These are phyloP conservation scores for Penicillium sp. DNA, from an alignment of 2,329 filamentous ascomycete genomes.

Conservation along the genomic window DNA sequence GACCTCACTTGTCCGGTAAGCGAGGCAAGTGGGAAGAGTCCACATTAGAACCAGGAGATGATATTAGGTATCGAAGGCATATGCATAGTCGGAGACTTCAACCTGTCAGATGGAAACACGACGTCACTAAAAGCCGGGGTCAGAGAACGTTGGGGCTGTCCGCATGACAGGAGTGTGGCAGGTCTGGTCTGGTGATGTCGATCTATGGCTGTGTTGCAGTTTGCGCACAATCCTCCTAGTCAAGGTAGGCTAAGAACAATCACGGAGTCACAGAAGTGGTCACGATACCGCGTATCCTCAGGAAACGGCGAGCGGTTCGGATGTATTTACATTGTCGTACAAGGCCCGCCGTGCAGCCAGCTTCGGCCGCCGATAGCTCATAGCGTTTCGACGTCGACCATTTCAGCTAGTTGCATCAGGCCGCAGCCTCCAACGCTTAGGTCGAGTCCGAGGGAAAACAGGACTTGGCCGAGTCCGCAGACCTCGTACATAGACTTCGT, in stretches of 20 bases:
- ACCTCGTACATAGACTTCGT: too few relatives aligned
- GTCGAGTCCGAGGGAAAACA: conserved; percentile 1
- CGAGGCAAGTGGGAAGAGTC: not conserved
- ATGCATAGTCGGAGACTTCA: not conserved
- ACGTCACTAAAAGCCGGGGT: conserved; percentile 1
- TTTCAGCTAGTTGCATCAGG: conserved; percentile 24
- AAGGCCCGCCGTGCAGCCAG: not conserved
- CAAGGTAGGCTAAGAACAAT: not conserved
- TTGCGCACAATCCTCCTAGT: not conserved
- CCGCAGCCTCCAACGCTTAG: conserved; percentile 11
- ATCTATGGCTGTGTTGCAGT: not conserved
- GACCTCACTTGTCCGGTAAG: not conserved
- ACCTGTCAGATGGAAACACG: not conserved
- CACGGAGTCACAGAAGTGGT: not conserved
- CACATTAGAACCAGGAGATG: not conserved
- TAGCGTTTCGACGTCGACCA: conserved; percentile 20
- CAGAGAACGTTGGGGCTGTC: not conserved
- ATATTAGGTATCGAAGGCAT: not conserved
- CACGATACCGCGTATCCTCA: not conserved
- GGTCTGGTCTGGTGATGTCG: conserved; percentile 6
- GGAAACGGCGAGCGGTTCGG: not conserved
- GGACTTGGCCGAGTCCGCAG: too few relatives aligned
- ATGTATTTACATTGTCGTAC: conserved; percentile 6
- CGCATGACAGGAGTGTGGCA: conserved; percentile 6
- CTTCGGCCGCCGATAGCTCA: not conserved